Evolutionary conservation across 2,329 filamentous ascomycete genomes (phyloP).

Genomic region (Cercospora zeina): DNA sequence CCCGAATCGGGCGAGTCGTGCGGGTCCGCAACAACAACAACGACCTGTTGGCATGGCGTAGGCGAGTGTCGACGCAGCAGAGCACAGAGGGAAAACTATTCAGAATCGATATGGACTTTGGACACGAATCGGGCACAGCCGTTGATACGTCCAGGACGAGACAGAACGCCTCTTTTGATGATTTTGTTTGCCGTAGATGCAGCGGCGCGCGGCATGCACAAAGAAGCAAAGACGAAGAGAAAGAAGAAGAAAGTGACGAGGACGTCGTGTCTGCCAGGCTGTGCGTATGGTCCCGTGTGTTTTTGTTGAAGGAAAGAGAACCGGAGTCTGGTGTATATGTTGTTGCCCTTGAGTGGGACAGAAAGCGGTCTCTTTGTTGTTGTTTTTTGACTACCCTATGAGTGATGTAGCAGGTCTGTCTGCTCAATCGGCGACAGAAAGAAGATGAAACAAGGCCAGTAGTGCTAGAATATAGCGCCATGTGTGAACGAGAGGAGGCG

Average conservation of each 20-base stretch:
- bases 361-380: not conserved
- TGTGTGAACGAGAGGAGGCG: not conserved
- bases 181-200: not conserved
- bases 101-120: not conserved
- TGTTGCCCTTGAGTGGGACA: slow-evolving; percentile 1
- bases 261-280: not conserved
- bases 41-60: slow-evolving; percentile 14
- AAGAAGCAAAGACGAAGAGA: not conserved
- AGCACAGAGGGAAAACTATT: not conserved
- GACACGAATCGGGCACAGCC: not conserved
- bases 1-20: slow-evolving; percentile 33
- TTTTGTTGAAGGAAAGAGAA: not conserved
- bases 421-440: slow-evolving; percentile 3
- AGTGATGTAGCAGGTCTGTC: not conserved
- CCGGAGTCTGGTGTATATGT: slow-evolving; percentile 10
- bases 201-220: not conserved
- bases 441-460: not conserved
- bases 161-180: not conserved
- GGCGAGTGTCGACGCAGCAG: not conserved
- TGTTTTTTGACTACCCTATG: not conserved
- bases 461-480: not conserved
- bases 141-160: not conserved
- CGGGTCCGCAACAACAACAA: slow-evolving; percentile 6
- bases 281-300: not conserved
- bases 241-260: not conserved